Base-by-base conservation (phyloP, 257 asterid genomes). In the Jasminum sambac region DNA sequence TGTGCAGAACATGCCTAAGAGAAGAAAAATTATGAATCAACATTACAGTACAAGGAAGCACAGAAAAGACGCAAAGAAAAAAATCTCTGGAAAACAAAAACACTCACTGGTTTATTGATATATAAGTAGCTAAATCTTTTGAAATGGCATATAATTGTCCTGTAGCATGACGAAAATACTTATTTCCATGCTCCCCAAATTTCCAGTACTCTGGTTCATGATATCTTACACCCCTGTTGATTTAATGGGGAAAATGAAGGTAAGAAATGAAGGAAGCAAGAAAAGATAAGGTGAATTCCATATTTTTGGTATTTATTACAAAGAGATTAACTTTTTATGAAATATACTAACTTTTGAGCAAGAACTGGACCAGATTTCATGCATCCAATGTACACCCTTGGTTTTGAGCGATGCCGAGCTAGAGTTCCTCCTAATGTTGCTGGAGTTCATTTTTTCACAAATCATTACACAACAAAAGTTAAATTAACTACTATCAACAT, bases 141-240 rank as follows among this genome's bases (percentile, higher is more conserved):
- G 88, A 80, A 64, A 83, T 83, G 42, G 88, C 88, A 73, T 83
- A 83, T 59, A 83, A 19, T 43, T 83, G 88, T 39, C 88, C 88
- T 16, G 88, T 83, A 10, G 88, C 88, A 37, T 83, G 88, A 11
- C 88, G 85, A 23, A 83, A 83, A 52, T 83, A 83, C 62, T 71
- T 83, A 73, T 80, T 80, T 37, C 87, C 87, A 21, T 39, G 67
- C 79, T 80, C 88, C 10, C 88, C 88, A 39, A 83, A 83, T 78
- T 80, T 83, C 88, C 85, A 83, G 65, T 66, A 65, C 74, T 83
- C 88, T 0, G 88, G 88, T 64, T 83, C 88, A 23, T 80, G 84
- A 66, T 83, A 83, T 80, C 88, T 80, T 66, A 80, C 84, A 69
- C 85, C 85, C 81, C 88, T 83, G 79, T 70, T 46, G 46, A 36